These are phyloP conservation scores for Limnanthes douglasii DNA, from an alignment of 345 rosid genomes.

Conservation along the genomic window DNA sequence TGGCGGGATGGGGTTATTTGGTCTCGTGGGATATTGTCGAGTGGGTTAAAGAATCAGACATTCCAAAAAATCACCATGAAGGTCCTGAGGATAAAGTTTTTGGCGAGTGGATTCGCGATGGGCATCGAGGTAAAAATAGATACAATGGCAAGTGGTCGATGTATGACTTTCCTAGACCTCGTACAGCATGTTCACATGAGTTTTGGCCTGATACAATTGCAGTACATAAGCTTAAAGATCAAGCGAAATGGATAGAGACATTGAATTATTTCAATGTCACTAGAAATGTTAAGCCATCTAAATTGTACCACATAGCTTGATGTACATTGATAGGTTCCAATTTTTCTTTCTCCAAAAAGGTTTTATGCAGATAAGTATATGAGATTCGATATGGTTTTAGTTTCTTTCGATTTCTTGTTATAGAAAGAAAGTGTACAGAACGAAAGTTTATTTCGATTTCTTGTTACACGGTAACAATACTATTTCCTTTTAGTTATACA, in stretches of 20 bases:
- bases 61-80: slow-evolving; percentile 9
- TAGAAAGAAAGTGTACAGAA: too few species aligned
- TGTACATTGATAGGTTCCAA: too few species aligned
- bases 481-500: too few species aligned
- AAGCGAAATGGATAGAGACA: slow-evolving; percentile 23
- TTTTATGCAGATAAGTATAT: too few species aligned
- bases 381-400: too few species aligned
- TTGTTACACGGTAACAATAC: too few species aligned
- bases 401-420: too few species aligned
- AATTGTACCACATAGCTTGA: too few species aligned
- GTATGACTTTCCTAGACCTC: slow-evolving; percentile 32
- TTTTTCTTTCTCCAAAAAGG: too few species aligned
- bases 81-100: slow-evolving; percentile 34
- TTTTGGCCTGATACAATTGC: slow-evolving; percentile 20
- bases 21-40: slow-evolving; percentile 29
- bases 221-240: slow-evolving; percentile 22
- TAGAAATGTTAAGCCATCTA: slow-evolving; percentile 7
- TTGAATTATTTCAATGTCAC: slow-evolving; percentile 27
- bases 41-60: slow-evolving; percentile 18
- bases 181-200: slow-evolving; percentile 23
- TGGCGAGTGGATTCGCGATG: slow-evolving; percentile 23
- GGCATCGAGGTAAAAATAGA: slow-evolving; percentile 18
- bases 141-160: slow-evolving; percentile 20
- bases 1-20: slow-evolving; percentile 27
- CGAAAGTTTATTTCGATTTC: too few species aligned